Conservation (phyloP, 2,329 filamentous ascomycete genomes). For the Penicillium polonicum region DNA sequence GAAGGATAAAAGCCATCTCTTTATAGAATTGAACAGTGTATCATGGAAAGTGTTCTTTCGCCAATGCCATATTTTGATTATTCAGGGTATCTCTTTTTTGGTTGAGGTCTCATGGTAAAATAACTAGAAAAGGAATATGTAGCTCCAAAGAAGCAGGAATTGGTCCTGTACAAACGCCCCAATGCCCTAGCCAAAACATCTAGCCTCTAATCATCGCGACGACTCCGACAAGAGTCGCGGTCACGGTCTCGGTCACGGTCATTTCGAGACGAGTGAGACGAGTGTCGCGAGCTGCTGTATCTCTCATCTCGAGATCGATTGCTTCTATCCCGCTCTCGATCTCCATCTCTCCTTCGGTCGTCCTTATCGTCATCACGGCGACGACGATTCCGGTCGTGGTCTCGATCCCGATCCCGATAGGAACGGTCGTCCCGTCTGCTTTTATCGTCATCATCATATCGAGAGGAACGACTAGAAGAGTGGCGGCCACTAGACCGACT, state of each 20-base stretch:
- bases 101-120: not conserved
- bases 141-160: constrained; percentile 1
- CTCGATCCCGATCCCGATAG: constrained; percentile 34
- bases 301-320: constrained; percentile 33
- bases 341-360: constrained; percentile 22
- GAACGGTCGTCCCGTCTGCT: constrained; percentile 36
- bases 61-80: constrained; percentile 1
- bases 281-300: constrained; percentile 34
- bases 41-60: not conserved
- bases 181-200: not conserved
- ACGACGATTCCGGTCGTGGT: constrained; percentile 34
- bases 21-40: constrained; percentile 23
- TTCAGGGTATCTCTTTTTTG: constrained; percentile 25
- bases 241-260: constrained; percentile 29
- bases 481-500: constrained; percentile 39
- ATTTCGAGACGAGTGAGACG: constrained; percentile 34
- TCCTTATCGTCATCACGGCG: constrained; percentile 30
- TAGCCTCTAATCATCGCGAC: constrained; percentile 27
- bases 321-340: constrained; percentile 31
- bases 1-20: constrained; percentile 27
- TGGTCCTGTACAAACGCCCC: constrained; percentile 5
- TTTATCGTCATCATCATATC: constrained; percentile 39
- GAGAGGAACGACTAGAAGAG: constrained; percentile 36
- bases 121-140: not conserved
- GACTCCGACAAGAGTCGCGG: constrained; percentile 32